phyloP scores from a whole-genome alignment of 495 filamentous ascomycete genomes.

The Penicillium paradoxum region DNA sequence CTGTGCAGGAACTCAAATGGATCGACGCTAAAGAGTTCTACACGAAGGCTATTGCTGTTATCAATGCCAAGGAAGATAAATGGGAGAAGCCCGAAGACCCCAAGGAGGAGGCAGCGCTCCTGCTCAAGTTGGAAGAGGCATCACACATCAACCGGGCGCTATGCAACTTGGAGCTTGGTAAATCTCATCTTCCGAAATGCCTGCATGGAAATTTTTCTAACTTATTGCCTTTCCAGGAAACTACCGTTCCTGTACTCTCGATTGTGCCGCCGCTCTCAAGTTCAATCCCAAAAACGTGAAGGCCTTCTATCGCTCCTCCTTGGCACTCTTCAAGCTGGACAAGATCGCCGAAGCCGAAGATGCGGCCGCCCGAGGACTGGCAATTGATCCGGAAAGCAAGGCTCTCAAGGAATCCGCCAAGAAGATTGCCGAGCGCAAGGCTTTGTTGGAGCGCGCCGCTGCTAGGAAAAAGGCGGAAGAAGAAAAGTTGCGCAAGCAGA shows the following conservation, averaged over 20 bases:
- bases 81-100: slow-evolving; percentile 42
- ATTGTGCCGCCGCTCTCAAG: slow-evolving; percentile 74
- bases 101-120: slow-evolving; percentile 51
- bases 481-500: slow-evolving; percentile 51
- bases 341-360: slow-evolving; percentile 72
- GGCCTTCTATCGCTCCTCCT: slow-evolving; percentile 77
- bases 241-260: slow-evolving; percentile 74
- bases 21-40: slow-evolving; percentile 88
- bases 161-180: slow-evolving; percentile 74
- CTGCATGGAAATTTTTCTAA: slow-evolving; percentile 6
- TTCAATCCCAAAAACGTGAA: slow-evolving; percentile 78
- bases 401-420: slow-evolving; percentile 49
- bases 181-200: slow-evolving; percentile 10
- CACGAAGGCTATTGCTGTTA: slow-evolving; percentile 67
- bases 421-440: slow-evolving; percentile 52
- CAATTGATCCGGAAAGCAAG: slow-evolving; percentile 58
- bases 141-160: slow-evolving; percentile 82
- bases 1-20: slow-evolving; percentile 68
- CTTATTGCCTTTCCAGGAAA: slow-evolving; percentile 50
- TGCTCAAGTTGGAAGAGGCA: slow-evolving; percentile 61
- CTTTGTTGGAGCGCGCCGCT: slow-evolving; percentile 29
- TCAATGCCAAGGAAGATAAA: slow-evolving; percentile 56
- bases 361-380: slow-evolving; percentile 63
- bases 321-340: slow-evolving; percentile 68
- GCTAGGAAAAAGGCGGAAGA: slow-evolving; percentile 44